phyloP scores from a whole-genome alignment of 2,329 filamentous ascomycete species.

The Lecanosticta acicola region DNA sequence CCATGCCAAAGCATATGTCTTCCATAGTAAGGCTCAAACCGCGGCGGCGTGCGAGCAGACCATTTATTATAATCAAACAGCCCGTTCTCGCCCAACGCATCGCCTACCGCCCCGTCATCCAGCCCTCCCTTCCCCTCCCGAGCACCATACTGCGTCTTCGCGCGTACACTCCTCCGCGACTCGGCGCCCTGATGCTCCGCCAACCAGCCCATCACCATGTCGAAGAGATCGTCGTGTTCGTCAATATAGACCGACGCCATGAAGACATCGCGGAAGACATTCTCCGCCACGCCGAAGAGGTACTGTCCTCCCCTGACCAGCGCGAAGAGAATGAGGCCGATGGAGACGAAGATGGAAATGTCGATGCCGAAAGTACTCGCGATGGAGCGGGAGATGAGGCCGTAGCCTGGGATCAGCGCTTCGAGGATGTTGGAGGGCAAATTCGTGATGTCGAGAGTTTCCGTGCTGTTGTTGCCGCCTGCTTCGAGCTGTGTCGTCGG shows the following conservation, averaged over 20 bases:
- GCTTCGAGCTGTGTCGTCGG: not conserved
- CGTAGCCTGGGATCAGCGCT: conserved; percentile 47
- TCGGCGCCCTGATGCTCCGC: conserved; percentile 37
- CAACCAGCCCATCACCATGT: conserved; percentile 41
- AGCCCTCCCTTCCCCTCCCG: conserved; percentile 21
- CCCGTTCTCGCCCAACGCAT: conserved; percentile 36
- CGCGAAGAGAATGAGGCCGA: conserved; percentile 40
- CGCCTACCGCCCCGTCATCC: conserved; percentile 32
- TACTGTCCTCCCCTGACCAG: conserved; percentile 35
- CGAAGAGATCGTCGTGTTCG: conserved; percentile 41
- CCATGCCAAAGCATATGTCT: conserved; percentile 41
- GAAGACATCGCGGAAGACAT: conserved; percentile 34
- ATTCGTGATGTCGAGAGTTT: conserved; percentile 25
- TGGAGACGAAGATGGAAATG: conserved; percentile 43
- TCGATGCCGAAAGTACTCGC: conserved; percentile 43
- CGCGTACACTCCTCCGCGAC: conserved; percentile 34
- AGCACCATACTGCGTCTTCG: conserved; percentile 36
- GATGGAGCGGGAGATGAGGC: conserved; percentile 42
- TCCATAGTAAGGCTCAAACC: conserved; percentile 47
- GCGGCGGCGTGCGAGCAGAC: conserved; percentile 43
- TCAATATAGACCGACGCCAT: conserved; percentile 43
- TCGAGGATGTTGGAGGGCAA: conserved; percentile 46
- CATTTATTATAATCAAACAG: conserved; percentile 49
- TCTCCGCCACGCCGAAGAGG: conserved; percentile 30
- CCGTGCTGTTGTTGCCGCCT: conserved; percentile 10